These are phyloP conservation scores for Acacia concinna DNA, from an alignment of 331 rosid species.

Conservation along the genomic window DNA sequence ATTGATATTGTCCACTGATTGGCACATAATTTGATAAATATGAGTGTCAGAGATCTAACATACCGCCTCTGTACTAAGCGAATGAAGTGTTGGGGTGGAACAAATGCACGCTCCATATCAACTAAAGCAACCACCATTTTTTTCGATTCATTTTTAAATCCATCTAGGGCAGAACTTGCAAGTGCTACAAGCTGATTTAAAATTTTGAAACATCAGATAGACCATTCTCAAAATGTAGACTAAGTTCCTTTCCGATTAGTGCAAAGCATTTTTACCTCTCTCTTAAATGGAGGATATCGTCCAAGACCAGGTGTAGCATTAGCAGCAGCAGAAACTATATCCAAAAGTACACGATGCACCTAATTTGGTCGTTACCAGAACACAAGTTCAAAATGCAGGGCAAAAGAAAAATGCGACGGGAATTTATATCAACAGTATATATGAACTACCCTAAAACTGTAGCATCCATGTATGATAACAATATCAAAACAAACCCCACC, in stretches of 20 bases:
- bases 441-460: constrained; percentile 9
- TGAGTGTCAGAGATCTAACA: constrained; percentile 28
- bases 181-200: constrained; percentile 70
- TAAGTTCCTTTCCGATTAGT: constrained; percentile 1
- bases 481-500: constrained; percentile 5
- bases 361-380: constrained; percentile 38
- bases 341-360: constrained; percentile 95
- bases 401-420: background rate
- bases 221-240: background rate
- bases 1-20: background rate
- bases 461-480: constrained; percentile 6
- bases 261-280: constrained; percentile 64
- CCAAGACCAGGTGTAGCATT: constrained; percentile 97
- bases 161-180: constrained; percentile 87
- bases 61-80: constrained; percentile 99
- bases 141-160: constrained; percentile 85
- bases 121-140: constrained; percentile 95
- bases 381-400: constrained; percentile 10
- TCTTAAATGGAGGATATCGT: constrained; percentile 96
- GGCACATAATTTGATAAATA: background rate
- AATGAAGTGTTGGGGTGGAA: constrained; percentile 97
- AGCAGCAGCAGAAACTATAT: constrained; percentile 89
- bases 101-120: constrained; percentile 99
- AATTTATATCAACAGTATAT: background rate
- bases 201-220: constrained; percentile 25